A percentile compares a stretch with the other conserved stretches of the same genome.
Conservation (phyloP, 768 basidiomycete genomes). For the Amanita phalloides region DNA sequence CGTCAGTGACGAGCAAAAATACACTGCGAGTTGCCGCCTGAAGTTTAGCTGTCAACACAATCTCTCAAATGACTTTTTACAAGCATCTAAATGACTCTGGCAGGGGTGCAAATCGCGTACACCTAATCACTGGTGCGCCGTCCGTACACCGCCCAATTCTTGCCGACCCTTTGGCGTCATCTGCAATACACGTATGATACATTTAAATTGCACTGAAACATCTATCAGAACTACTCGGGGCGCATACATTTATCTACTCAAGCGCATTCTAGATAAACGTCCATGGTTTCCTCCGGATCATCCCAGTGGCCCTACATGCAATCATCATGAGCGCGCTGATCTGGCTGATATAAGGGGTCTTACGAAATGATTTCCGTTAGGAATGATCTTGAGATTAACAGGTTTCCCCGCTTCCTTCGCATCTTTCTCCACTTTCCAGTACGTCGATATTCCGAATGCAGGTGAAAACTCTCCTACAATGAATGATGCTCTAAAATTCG, state of each 20-base stretch:
- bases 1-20: no score
- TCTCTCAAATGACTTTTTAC: no score
- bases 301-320: constrained; percentile 1
- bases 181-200: no score
- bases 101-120: no score
- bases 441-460: background rate
- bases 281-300: background rate
- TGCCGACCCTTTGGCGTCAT: no score
- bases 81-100: no score
- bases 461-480: background rate
- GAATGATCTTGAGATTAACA: background rate
- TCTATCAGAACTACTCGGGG: no score
- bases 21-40: no score
- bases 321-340: background rate
- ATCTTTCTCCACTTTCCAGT: background rate
- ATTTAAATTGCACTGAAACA: no score
- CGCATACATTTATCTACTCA: background rate
- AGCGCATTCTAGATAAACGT: background rate
- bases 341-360: background rate
- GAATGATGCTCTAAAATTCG: background rate
- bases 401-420: background rate
- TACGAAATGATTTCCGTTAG: constrained; percentile 1
- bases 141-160: no score
- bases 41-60: no score
- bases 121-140: no score